Percentiles rank a stretch among this genome's conserved stretches.
Evolutionary conservation across 192 early-diverging fungal species (phyloP).

Genomic region (Dimargaris cristalligena): DNA sequence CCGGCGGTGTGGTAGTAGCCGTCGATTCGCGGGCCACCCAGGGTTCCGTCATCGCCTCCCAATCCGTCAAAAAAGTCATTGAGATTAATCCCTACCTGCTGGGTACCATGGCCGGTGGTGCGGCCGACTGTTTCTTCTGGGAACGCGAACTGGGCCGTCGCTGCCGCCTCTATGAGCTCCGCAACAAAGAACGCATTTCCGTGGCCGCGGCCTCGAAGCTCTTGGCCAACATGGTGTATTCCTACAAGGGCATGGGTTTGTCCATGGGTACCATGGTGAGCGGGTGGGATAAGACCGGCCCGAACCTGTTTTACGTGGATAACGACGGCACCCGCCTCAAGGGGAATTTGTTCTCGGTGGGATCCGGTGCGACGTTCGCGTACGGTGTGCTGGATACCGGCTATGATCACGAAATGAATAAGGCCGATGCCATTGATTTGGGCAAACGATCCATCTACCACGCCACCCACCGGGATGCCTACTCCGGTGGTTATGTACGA

Average conservation of each 20-base stretch:
- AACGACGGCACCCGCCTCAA: slow-evolving; percentile 80
- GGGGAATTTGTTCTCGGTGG: slow-evolving; percentile 86
- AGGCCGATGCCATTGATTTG: slow-evolving; percentile 77
- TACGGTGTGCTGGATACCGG: slow-evolving; percentile 92
- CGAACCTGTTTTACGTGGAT: slow-evolving; percentile 91
- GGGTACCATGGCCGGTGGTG: slow-evolving; percentile 98
- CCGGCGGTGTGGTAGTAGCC: slow-evolving; percentile 81
- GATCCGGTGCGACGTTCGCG: slow-evolving; percentile 96
- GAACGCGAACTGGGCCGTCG: slow-evolving; percentile 90
- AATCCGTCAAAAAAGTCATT: slow-evolving; percentile 95
- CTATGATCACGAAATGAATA: slow-evolving; percentile 64
- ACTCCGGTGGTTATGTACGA: slow-evolving; percentile 72
- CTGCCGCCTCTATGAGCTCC: slow-evolving; percentile 85
- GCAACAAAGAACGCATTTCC: slow-evolving; percentile 97
- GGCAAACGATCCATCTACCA: slow-evolving; percentile 87
- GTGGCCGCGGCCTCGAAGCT: slow-evolving; percentile 96
- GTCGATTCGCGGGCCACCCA: slow-evolving; percentile 93
- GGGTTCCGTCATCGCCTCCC: slow-evolving; percentile 67
- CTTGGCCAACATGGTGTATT: slow-evolving; percentile 88
- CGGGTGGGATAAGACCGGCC: slow-evolving; percentile 86
- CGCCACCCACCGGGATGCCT: slow-evolving; percentile 87
- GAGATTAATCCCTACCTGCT: slow-evolving; percentile 97
- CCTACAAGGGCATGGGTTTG: slow-evolving; percentile 97
- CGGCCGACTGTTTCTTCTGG: slow-evolving; percentile 97
- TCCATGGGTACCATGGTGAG: slow-evolving; percentile 99